Evolutionary conservation across 257 asterid species (phyloP).

Genomic region (Solanum chiquidenum): DNA sequence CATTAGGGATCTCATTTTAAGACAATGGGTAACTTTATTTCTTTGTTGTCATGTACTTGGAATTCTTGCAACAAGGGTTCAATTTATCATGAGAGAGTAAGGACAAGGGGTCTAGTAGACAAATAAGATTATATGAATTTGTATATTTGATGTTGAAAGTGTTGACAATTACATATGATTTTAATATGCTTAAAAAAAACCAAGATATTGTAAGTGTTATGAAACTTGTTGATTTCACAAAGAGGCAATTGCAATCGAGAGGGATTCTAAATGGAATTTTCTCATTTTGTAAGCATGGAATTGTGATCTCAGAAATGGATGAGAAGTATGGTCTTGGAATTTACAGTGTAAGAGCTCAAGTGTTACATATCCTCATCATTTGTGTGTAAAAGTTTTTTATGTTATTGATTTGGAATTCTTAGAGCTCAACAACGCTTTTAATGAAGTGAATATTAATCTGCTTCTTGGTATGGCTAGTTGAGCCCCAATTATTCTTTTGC

Average conservation of each 20-base stretch:
- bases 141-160: background rate
- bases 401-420: background rate
- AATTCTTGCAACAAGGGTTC: background rate
- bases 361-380: background rate
- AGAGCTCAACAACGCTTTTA: background rate
- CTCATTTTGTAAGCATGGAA: background rate
- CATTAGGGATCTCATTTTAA: background rate
- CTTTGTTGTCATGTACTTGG: background rate
- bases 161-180: background rate
- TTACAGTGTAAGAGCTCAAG: background rate
- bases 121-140: background rate
- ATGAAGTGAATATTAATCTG: background rate
- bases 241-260: background rate
- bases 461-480: background rate
- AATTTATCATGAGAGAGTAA: background rate
- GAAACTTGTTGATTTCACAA: background rate
- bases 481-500: background rate
- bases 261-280: background rate
- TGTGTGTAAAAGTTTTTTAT: background rate
- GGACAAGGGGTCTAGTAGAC: background rate
- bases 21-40: background rate
- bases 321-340: background rate
- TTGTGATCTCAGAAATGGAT: background rate
- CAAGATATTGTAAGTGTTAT: background rate
- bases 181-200: background rate